A percentile compares a stretch with the other conserved stretches of the same genome.
Conservation (phyloP, 176 grass and related monocot species). For the Oryza brachyantha region DNA sequence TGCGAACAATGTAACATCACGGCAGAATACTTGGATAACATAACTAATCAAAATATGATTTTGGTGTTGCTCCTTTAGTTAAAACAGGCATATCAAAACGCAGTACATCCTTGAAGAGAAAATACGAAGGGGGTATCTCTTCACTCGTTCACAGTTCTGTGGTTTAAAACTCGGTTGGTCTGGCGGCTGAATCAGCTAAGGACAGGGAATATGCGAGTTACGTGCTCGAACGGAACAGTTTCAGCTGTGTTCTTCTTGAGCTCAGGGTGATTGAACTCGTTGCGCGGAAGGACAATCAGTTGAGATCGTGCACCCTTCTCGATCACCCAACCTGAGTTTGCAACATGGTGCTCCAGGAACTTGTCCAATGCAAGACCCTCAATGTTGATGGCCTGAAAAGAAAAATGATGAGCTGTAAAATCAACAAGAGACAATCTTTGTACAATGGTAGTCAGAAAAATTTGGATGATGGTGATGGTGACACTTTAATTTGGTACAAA, state of each 20-base stretch:
- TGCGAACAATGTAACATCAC: neutral
- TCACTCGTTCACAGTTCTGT: conserved; percentile 22
- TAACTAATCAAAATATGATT: neutral
- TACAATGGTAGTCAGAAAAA: neutral
- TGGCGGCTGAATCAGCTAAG: conserved; percentile 61
- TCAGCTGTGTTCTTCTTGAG: conserved; percentile 91
- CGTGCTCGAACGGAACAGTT: conserved; percentile 66
- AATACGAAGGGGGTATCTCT: conserved; percentile 20
- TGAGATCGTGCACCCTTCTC: conserved; percentile 71
- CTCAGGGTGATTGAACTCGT: conserved; percentile 85
- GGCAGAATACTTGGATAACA: neutral
- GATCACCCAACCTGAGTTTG: conserved; percentile 74
- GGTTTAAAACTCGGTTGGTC: neutral
- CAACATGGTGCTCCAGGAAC: conserved; percentile 81
- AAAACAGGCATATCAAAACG: conserved; percentile 13
- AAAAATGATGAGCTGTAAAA: neutral
- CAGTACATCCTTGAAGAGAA: neutral
- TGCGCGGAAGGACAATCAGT: conserved; percentile 71
- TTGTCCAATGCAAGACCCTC: conserved; percentile 93
- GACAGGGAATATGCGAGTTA: conserved; percentile 83
- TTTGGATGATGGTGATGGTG: neutral
- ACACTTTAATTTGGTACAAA: neutral
- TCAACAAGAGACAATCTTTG: neutral
- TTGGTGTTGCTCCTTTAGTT: neutral
- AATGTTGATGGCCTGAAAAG: conserved; percentile 78